phyloP scores from a whole-genome alignment of 176 grass and related monocot species.

The Phoenix roebelenii region DNA sequence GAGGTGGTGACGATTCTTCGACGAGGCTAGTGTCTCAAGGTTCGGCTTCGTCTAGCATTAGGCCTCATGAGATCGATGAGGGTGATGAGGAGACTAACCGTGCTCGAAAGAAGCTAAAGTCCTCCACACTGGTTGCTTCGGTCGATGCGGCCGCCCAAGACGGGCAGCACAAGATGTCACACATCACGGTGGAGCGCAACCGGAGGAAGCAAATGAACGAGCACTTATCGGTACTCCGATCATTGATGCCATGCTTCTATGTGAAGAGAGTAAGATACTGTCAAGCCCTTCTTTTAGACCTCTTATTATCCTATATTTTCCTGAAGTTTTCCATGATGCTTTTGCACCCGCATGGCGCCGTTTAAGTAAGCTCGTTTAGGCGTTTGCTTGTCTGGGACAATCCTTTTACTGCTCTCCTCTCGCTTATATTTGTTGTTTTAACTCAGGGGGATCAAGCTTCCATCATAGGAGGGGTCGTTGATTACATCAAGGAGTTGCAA shows the following conservation, averaged over 20 bases:
- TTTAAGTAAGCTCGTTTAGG: no score
- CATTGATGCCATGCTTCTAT: constrained; percentile 87
- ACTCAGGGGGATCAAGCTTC: constrained; percentile 65
- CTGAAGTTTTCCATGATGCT: background rate
- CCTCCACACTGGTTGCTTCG: background rate
- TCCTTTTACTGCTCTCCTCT: no score
- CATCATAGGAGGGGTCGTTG: constrained; percentile 77
- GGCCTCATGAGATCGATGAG: background rate
- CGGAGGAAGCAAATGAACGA: constrained; percentile 93
- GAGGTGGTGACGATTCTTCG: background rate
- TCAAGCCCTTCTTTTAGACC: no score
- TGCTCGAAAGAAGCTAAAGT: background rate
- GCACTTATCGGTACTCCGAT: constrained; percentile 47
- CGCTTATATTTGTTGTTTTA: no score
- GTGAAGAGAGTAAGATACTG: constrained; percentile 50
- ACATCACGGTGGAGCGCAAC: constrained; percentile 86
- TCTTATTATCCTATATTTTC: background rate
- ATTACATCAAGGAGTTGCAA: constrained; percentile 85
- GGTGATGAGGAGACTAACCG: background rate
- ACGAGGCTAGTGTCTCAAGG: background rate
- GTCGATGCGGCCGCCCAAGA: background rate
- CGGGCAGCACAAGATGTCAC: constrained; percentile 33
- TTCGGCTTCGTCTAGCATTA: background rate
- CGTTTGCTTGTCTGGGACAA: no score
- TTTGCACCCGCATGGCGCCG: no score